Evolutionary conservation across 768 basidiomycete genomes (phyloP), one percentile per base, ranked within the genome.

Genomic region (Phaffia tasmanica): DNA sequence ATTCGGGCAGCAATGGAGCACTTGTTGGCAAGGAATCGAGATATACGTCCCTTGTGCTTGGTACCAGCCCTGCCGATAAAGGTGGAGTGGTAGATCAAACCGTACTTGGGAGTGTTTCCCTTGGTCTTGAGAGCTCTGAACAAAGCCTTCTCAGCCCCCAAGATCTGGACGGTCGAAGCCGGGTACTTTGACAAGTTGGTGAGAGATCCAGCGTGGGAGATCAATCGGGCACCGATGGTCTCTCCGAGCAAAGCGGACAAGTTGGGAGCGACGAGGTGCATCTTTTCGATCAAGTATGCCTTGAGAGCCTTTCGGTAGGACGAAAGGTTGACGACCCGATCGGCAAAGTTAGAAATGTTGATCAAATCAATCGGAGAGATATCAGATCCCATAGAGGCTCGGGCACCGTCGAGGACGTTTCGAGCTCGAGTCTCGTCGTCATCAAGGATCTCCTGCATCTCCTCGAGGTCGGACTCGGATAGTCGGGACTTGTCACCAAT

Each of bases 41-140:
- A 94, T 93, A 98, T 98, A 85, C 97, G 97, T 73, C 94, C 94
- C 82, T 99, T 99, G 71, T 95, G 83, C 79, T 97, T 97, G 68
- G 90, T 89, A 51, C 94, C 89, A 57, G 94, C 93, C 80, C 95
- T 91, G 47, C 94, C 94, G 71, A 98, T 88, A 62, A 99, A 81
- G 2, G 92, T 48, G 76, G 88, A 89, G 79, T 98, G 95, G 79
- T 97, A 99, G 72, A 99, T 97, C 23, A 98, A 81, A 69, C 95
- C 95, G 74, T 99, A 98, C 79, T 99, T 99, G 53, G 79, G 79
- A 2, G 79, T 80, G 70, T 80, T 79, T 69, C 79, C 78, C 73
- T 80, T 80, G 48, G 79, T 80, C 75, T 80, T 80, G 65, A 80
- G 73, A 9, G 79, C 79, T 68, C 79, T 71, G 77, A 80, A 80